These are phyloP conservation scores for Microdochium trichocladiopsis DNA, from an alignment of 2,329 filamentous ascomycete species.

Conservation along the genomic window DNA sequence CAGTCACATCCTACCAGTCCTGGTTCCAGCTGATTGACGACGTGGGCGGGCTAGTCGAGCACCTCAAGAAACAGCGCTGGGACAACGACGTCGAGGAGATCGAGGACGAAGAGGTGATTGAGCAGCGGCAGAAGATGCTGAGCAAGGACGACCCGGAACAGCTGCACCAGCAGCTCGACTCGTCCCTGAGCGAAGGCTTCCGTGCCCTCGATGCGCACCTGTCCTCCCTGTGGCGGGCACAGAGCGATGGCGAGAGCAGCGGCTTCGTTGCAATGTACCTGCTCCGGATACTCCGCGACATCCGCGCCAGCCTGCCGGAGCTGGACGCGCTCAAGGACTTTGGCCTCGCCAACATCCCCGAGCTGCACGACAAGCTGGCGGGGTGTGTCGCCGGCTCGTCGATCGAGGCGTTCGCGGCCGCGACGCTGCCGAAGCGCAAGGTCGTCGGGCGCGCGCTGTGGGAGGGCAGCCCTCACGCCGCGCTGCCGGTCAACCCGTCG, in stretches of 20 bases:
- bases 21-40: slow-evolving; percentile 73
- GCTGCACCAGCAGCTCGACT: slow-evolving; percentile 52
- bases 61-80: slow-evolving; percentile 63
- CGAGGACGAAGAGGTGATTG: slow-evolving; percentile 65
- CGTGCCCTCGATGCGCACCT: slow-evolving; percentile 50
- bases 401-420: slow-evolving; percentile 38
- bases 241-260: slow-evolving; percentile 36
- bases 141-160: slow-evolving; percentile 65
- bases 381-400: slow-evolving; percentile 40
- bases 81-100: slow-evolving; percentile 68
- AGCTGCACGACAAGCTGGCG: slow-evolving; percentile 57
- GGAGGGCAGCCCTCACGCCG: slow-evolving; percentile 65
- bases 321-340: slow-evolving; percentile 44
- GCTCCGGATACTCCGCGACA: slow-evolving; percentile 66
- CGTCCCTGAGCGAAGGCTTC: slow-evolving; percentile 50
- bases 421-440: slow-evolving; percentile 32
- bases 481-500: slow-evolving; percentile 72
- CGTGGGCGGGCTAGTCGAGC: slow-evolving; percentile 54
- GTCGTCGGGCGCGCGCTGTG: slow-evolving; percentile 64
- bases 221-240: slow-evolving; percentile 38
- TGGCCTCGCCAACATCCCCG: slow-evolving; percentile 52
- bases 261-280: slow-evolving; percentile 57
- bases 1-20: slow-evolving; percentile 56
- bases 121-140: slow-evolving; percentile 58
- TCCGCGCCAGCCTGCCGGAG: slow-evolving; percentile 59